Percentiles rank a stretch among this genome's conserved stretches.
These are phyloP conservation scores for Lactarius sp. DNA, from an alignment of 768 basidiomycete genomes.

Conservation along the genomic window DNA sequence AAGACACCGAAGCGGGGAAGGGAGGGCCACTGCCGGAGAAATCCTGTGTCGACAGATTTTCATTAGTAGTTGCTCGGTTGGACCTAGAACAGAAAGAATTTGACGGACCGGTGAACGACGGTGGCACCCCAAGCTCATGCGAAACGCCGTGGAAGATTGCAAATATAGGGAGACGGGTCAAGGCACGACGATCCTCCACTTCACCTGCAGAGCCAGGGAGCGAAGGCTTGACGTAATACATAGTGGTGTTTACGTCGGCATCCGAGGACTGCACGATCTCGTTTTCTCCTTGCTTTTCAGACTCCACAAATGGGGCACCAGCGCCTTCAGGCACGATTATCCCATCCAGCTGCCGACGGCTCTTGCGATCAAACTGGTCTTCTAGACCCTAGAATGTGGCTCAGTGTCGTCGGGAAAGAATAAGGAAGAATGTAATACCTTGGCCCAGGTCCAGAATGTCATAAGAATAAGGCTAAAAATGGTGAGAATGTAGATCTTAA, in stretches of 20 bases:
- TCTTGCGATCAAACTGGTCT: constrained; percentile 53
- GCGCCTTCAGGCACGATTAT: constrained; percentile 40
- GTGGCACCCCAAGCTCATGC: constrained; percentile 37
- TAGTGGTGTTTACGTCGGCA: not conserved
- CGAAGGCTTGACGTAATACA: constrained; percentile 16
- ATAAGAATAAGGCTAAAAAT: constrained; percentile 40
- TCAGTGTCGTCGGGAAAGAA: not conserved
- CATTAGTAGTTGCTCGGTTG: constrained; percentile 7
- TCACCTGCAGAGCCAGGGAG: not conserved
- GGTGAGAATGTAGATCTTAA: not conserved
- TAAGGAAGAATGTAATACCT: constrained; percentile 30
- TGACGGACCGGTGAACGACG: constrained; percentile 50
- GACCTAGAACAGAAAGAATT: not conserved
- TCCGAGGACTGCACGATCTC: not conserved
- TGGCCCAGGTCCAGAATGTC: constrained; percentile 65
- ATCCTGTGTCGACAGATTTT: constrained; percentile 34
- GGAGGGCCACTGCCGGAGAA: constrained; percentile 62
- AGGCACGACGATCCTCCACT: constrained; percentile 11
- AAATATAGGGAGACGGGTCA: constrained; percentile 19
- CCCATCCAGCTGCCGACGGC: constrained; percentile 50
- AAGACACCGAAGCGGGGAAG: constrained; percentile 69
- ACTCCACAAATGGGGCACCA: constrained; percentile 14
- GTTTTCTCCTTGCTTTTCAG: constrained; percentile 5
- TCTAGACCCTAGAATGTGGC: constrained; percentile 40
- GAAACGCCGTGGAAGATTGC: constrained; percentile 22